phyloP scores from a whole-genome alignment of 495 filamentous ascomycete genomes.

The Bathelium albidoporum region DNA sequence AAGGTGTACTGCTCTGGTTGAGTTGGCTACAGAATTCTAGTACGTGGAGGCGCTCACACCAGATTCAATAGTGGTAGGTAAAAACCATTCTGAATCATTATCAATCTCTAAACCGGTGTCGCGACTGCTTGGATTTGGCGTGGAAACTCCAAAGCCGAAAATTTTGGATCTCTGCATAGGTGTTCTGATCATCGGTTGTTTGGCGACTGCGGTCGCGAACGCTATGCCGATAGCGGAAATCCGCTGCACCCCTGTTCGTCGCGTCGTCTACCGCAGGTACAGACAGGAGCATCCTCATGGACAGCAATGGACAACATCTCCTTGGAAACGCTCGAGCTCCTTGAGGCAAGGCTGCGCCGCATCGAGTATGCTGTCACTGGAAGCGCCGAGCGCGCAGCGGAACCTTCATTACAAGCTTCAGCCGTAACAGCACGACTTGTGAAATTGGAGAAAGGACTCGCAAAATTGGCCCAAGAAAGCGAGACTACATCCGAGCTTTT shows the following conservation, averaged over 20 bases:
- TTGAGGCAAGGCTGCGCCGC: slow-evolving; percentile 63
- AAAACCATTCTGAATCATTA: no score
- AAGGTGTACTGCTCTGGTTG: no score
- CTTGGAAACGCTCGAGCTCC: slow-evolving; percentile 57
- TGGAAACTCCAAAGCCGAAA: no score
- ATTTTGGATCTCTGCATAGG: no score
- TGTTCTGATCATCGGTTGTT: no score
- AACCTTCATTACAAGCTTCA: slow-evolving; percentile 1
- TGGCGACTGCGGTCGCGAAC: no score
- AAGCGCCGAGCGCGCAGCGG: slow-evolving; percentile 22
- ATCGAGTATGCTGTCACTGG: slow-evolving; percentile 69
- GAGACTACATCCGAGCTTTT: slow-evolving; percentile 18
- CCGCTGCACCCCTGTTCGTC: not conserved
- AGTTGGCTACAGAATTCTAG: no score
- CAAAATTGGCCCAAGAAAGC: slow-evolving; percentile 35
- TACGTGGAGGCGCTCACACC: no score
- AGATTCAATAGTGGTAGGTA: no score
- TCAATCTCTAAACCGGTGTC: no score
- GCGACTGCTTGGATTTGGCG: no score
- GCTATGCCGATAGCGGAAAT: no score
- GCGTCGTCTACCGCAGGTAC: not conserved
- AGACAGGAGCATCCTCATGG: slow-evolving; percentile 8
- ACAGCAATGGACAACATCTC: slow-evolving; percentile 29
- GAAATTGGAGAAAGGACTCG: slow-evolving; percentile 44
- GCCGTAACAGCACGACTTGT: slow-evolving; percentile 38